A percentile compares a stretch with the other conserved stretches of the same genome.
phyloP scores from a whole-genome alignment of 2,329 filamentous ascomycete species.

The Cladosporium sp. region DNA sequence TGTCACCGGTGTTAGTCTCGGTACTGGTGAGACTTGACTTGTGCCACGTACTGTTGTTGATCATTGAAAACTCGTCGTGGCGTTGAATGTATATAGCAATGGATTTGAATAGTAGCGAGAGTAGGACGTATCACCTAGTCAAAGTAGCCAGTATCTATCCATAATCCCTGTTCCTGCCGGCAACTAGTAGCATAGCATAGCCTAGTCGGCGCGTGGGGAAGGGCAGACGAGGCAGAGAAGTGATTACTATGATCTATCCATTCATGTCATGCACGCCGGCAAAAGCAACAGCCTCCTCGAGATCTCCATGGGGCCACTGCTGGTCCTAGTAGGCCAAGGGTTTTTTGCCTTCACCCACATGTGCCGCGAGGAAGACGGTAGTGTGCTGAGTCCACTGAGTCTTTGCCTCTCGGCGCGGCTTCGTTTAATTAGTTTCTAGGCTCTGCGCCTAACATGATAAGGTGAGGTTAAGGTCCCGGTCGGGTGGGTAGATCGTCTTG shows the following conservation, averaged over 20 bases:
- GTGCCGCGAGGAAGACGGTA: conserved; percentile 8
- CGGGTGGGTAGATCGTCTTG: conserved; percentile 11
- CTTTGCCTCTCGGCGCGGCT: conserved; percentile 6
- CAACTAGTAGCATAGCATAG: too few species aligned
- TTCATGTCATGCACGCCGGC: conserved; percentile 13
- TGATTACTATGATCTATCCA: conserved; percentile 6
- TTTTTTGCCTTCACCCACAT: conserved; percentile 6
- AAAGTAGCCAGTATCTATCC: too few species aligned
- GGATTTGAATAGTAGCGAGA: too few species aligned
- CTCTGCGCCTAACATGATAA: conserved; percentile 12
- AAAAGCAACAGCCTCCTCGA: conserved; percentile 8
- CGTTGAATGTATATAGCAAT: too few species aligned
- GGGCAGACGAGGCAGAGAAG: not conserved
- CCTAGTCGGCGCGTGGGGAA: not conserved
- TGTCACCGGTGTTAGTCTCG: not conserved
- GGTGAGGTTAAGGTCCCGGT: conserved; percentile 9
- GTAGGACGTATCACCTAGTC: too few species aligned
- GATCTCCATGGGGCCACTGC: conserved; percentile 11
- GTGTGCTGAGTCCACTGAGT: too few species aligned
- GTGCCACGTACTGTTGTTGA: not conserved
- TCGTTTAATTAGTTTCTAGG: conserved; percentile 11
- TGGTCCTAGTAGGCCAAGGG: conserved; percentile 1
- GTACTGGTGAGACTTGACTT: too few species aligned
- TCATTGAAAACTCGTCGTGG: too few species aligned
- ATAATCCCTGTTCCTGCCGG: too few species aligned